Base-by-base conservation (phyloP, 352 stramenopile genomes). In the Saprolegnia parasitica region DNA sequence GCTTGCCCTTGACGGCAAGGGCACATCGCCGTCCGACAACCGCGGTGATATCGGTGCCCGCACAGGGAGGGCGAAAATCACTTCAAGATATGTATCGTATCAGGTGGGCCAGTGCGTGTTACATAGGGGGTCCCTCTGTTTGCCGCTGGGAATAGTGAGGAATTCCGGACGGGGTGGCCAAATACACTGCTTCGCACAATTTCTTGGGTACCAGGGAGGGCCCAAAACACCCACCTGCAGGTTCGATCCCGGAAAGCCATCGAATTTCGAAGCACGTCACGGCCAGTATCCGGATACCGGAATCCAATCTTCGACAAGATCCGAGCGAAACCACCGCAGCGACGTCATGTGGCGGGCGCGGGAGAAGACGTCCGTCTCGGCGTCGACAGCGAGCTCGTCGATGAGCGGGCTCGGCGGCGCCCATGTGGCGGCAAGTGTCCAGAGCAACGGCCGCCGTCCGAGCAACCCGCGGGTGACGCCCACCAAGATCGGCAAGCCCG, bases 381-480 rank as follows among this genome's bases (percentile, higher is more conserved):
- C 29, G 29, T 35, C 29, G 29, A 35, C 29, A 35, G 29, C 56
- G 24, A 65, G 56, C 56, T 65, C 56, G 21, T 54, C 29, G 4
- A 21, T 39, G 13, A 45, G 18, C 24, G 24, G 32, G 35, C 6
- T 50, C 11, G 32, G 56, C 26, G 56, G 56, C 8, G 40, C 16
- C 8, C 49, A 67, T 0, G 58, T 67, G 24, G 23, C 45, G n/a
- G 37, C 58, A 56, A 67, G 58, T 49, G 35, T 32, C 16, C 23
- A 37, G 21, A 49, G 26, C 45, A 21, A 18, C 23, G 47, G 47
- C 11, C 46, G 32, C 24, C 50, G 54, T 8, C n/a, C 42, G 24
- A 70, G 63, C 37, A 60, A 61, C 39, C 50, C 63, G 18, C 63
- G 63, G 3, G 29, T 70, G 46, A 46, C 42, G 5, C 63, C 46